Evolutionary conservation across 1,284 basidiomycete genomes (phyloP), one percentile per base, ranked within the genome.

Genomic region (Xanthoconium separans): DNA sequence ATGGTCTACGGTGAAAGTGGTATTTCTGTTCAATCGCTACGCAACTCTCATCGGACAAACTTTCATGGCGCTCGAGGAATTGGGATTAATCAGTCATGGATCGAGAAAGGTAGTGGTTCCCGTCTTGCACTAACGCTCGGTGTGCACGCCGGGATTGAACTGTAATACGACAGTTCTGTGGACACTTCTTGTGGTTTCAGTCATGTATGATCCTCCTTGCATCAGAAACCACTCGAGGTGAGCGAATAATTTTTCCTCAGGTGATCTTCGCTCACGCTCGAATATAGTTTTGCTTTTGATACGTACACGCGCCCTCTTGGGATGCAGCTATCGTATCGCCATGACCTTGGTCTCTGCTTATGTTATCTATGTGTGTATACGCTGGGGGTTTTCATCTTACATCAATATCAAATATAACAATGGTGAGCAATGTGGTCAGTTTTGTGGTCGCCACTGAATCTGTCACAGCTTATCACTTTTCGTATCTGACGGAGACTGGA

Each of bases 11-110:
- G 30, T 50, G 27, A 63, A 61, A 43, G 34, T 45, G 13, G 9
- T 49, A 12, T 61, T 63, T 39, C 37, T 48, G 42, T 44, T 55
- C 45, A 55, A 47, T 27, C 54, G 54, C n/a, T 55, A 55, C 15
- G 51, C 45, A n/a, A 43, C 51, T 7, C 33, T 61, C 8, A 18
- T 50, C 5, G 55, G 41, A 15, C 58, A 61, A 24, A 49, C 36
- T 12, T 39, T 40, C 27, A 4, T 50, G 12, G 13, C 9, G 6
- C 51, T 44, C 22, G 50, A 50, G 8, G 42, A 33, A 24, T 44
- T 57, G 18, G 57, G 50, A 16, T 3, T 44, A 6, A 18, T 49
- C 10, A 58, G 27, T 22, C 37, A 53, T n/a, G 36, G 47, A 4
- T 52, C 55, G 27, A 43, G 4, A 29, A 29, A 37, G 46, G 50